These are phyloP conservation scores for Taphrina flavorubra DNA, from an alignment of 1,139 yeast species.

Conservation along the genomic window DNA sequence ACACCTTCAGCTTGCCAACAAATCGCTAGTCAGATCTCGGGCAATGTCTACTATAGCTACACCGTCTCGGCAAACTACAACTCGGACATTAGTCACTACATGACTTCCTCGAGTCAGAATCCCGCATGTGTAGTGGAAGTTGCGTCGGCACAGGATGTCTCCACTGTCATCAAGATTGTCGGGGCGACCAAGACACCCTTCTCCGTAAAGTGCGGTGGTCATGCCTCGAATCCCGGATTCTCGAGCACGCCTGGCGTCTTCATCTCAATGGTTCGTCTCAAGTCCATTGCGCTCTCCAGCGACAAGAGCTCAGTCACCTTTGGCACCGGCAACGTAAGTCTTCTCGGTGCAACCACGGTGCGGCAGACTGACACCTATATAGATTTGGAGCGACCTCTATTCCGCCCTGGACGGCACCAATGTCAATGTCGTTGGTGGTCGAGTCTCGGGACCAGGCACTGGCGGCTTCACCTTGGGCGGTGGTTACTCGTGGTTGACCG, in stretches of 20 bases:
- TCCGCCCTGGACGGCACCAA: constrained; percentile 24
- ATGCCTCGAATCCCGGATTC: constrained; percentile 32
- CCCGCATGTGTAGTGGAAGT: constrained; percentile 29
- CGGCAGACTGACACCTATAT: background rate
- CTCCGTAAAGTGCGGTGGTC: constrained; percentile 34
- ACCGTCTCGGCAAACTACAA: constrained; percentile 19
- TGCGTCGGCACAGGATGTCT: constrained; percentile 25
- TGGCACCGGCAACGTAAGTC: constrained; percentile 18
- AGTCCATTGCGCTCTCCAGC: constrained; percentile 9
- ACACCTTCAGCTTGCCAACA: constrained; percentile 8
- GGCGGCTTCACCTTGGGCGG: constrained; percentile 24
- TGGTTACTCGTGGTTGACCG: constrained; percentile 20
- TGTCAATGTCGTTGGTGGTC: constrained; percentile 20
- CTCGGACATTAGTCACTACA: constrained; percentile 19
- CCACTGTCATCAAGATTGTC: constrained; percentile 24
- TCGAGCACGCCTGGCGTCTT: constrained; percentile 22
- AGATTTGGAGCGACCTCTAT: constrained; percentile 15
- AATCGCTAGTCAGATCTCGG: constrained; percentile 19
- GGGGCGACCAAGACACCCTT: constrained; percentile 17
- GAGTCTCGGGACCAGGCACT: constrained; percentile 23
- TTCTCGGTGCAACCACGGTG: background rate
- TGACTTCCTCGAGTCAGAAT: constrained; percentile 26
- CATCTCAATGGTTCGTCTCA: constrained; percentile 32
- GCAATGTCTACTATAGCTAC: constrained; percentile 14
- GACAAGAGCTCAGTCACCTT: constrained; percentile 23